Percentiles rank a stretch among this genome's conserved stretches.
Conservation (phyloP, 2,329 filamentous ascomycete genomes). For the Epichloe amarillans region DNA sequence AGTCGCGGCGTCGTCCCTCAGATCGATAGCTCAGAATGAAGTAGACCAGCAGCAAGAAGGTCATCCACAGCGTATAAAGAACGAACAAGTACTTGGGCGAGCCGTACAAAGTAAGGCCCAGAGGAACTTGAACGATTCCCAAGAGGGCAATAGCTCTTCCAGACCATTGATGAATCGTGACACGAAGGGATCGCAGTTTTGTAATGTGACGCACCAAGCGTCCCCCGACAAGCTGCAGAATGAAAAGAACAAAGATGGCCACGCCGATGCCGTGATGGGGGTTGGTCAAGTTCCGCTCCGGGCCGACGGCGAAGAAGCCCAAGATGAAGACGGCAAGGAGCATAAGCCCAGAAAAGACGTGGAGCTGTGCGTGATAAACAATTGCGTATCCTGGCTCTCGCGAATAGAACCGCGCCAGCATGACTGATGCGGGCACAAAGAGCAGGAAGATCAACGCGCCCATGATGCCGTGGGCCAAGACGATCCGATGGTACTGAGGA, state of each 20-base stretch:
- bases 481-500: slow-evolving; percentile 55
- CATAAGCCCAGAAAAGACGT: slow-evolving; percentile 54
- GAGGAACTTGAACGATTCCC: slow-evolving; percentile 73
- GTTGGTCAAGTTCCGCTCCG: slow-evolving; percentile 58
- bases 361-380: slow-evolving; percentile 59
- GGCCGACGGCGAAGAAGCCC: slow-evolving; percentile 68
- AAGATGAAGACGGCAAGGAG: slow-evolving; percentile 60
- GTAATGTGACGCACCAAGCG: slow-evolving; percentile 44
- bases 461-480: slow-evolving; percentile 59
- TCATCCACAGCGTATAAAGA: slow-evolving; percentile 68
- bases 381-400: slow-evolving; percentile 47
- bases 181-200: slow-evolving; percentile 34
- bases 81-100: slow-evolving; percentile 79
- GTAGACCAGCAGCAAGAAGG: slow-evolving; percentile 58
- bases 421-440: slow-evolving; percentile 59
- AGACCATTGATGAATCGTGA: slow-evolving; percentile 75
- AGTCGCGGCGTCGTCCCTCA: slow-evolving; percentile 37
- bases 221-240: slow-evolving; percentile 63
- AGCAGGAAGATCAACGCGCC: slow-evolving; percentile 62
- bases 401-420: slow-evolving; percentile 59
- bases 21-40: slow-evolving; percentile 66
- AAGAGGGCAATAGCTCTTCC: slow-evolving; percentile 67
- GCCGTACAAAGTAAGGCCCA: slow-evolving; percentile 84
- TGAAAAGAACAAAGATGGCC: slow-evolving; percentile 60
- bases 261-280: slow-evolving; percentile 73